Base-by-base conservation (phyloP, 768 basidiomycete genomes). In the Chalciporus piperatus region DNA sequence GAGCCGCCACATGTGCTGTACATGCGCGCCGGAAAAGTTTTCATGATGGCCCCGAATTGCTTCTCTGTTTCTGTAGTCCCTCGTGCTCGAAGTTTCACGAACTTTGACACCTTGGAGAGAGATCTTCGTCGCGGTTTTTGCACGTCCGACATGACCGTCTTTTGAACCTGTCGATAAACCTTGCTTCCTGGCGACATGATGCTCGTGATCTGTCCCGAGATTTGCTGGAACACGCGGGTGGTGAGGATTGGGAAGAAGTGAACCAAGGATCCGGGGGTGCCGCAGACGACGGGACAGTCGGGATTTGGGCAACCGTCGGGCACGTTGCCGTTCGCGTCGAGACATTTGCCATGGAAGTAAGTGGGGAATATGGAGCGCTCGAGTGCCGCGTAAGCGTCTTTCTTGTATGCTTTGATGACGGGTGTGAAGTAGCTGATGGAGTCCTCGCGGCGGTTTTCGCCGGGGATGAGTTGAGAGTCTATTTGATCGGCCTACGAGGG, bases 341-440 rank as follows among this genome's bases (percentile, higher is more conserved):
- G 77, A 59, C 88, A 89, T 68, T 87, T 90, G 50, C 88, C 89
- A 56, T 90, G 88, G 65, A 91, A 91, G 68, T 71, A 80, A n/a
- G 68, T 62, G 6, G 82, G 81, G 56, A 90, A 90, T 52, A 90
- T 83, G n/a, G 76, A 80, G 38, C 64, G 69, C 58, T 79, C 70
- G 63, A 85, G 72, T 6, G 64, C 60, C 19, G 68, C 47, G 60
- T 77, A 81, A 14, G 78, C 72, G 6, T 64, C 55, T 46, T 72
- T 65, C 42, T 72, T 51, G 70, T 79, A 89, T 3, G 74, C 73
- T 14, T 66, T 54, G 27, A 76, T 45, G 35, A 87, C 60, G 4
- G 84, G 81, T 4, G 65, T 47, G 35, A 87, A 68, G 57, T 79
- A 74, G 53, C 55, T 49, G 44, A 66, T 60, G n/a, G 54, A 54